phyloP scores from a whole-genome alignment of 176 grass and related monocot genomes.

The Avena insularis region DNA sequence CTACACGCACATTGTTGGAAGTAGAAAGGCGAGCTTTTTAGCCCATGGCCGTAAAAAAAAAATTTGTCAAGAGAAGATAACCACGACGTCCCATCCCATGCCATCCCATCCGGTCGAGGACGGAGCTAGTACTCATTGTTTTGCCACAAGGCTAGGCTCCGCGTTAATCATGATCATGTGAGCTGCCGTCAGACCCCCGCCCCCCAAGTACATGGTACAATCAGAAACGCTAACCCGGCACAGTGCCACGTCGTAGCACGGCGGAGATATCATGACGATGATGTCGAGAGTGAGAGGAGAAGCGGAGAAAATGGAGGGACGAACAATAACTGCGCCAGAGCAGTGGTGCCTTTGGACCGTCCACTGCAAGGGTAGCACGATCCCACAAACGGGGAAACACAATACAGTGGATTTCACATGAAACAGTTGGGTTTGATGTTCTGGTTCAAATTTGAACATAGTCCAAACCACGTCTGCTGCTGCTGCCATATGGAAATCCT shows the following conservation, averaged over 20 bases:
- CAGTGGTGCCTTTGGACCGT: neutral
- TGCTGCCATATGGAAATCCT: neutral
- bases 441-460: neutral
- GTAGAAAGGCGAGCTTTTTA: constrained; percentile 17
- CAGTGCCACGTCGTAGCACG: neutral
- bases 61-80: neutral
- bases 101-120: neutral
- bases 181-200: neutral
- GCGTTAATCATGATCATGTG: constrained; percentile 25
- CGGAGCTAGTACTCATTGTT: constrained; percentile 25
- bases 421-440: neutral
- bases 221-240: constrained; percentile 6
- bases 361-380: neutral
- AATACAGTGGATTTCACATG: neutral
- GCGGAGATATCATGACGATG: neutral
- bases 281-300: neutral
- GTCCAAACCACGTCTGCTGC: neutral
- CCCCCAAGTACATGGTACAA: neutral
- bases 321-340: neutral
- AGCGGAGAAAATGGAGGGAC: neutral
- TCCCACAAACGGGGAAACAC: neutral
- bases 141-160: neutral
- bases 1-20: neutral
- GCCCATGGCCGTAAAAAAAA: neutral
- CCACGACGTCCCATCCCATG: constrained; percentile 3